Percentiles rank a stretch among this genome's conserved stretches.
Evolutionary conservation across 2,329 filamentous ascomycete genomes (phyloP).

Genomic region (Colletotrichum lindemuthianum): DNA sequence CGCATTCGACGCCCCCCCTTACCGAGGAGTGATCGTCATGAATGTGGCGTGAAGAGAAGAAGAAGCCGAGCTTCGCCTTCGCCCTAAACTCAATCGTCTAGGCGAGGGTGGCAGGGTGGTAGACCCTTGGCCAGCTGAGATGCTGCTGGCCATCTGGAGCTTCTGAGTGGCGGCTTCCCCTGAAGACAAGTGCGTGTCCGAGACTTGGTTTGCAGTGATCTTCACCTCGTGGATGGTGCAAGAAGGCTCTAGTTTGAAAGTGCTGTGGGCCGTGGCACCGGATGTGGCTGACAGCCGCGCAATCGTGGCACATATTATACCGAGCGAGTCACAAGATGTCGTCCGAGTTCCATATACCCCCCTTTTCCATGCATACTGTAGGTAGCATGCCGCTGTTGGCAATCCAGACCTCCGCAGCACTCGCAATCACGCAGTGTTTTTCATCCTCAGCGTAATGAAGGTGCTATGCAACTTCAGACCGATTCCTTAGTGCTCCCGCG

Average conservation of each 20-base stretch:
- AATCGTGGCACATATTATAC: conserved; percentile 11
- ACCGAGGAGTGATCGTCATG: conserved; percentile 23
- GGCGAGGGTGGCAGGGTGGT: conserved; percentile 9
- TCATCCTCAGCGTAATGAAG: too few species aligned
- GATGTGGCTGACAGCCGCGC: conserved; percentile 29
- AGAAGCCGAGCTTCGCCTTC: conserved; percentile 13
- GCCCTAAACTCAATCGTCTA: conserved; percentile 14
- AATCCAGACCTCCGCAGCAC: not conserved
- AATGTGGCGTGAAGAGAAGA: conserved; percentile 5
- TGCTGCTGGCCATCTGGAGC: conserved; percentile 6
- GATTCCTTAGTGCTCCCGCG: not conserved
- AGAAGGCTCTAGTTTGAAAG: conserved; percentile 2
- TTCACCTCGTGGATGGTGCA: conserved; percentile 5
- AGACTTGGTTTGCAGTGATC: conserved; percentile 15
- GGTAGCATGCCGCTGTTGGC: not conserved
- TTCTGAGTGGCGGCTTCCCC: conserved; percentile 24
- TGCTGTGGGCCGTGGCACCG: conserved; percentile 29
- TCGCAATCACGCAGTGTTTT: too few species aligned
- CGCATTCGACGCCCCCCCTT: not conserved
- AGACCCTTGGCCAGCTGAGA: conserved; percentile 31
- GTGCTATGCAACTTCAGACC: not conserved
- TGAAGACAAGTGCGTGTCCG: conserved; percentile 18
- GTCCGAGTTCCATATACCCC: not conserved
- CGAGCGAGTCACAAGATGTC: not conserved
- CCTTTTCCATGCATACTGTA: conserved; percentile 20